A percentile compares a stretch with the other conserved stretches of the same genome.
Evolutionary conservation across 2,329 filamentous ascomycete genomes (phyloP).

Genomic region (Teratosphaeria zuluensis): DNA sequence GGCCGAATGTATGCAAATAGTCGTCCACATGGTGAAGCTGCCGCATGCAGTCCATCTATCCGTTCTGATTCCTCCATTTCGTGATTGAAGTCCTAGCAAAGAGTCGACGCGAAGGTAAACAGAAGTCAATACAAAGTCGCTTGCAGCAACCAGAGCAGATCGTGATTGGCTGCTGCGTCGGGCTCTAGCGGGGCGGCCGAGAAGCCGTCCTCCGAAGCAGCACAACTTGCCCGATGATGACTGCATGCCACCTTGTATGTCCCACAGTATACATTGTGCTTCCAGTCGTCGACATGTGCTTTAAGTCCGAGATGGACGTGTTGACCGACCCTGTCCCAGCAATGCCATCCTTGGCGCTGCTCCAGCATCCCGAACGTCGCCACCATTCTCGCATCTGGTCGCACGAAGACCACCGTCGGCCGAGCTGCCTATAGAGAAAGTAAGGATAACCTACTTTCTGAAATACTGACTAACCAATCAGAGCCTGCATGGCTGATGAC

Average conservation of each 20-base stretch:
- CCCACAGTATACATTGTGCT: background rate
- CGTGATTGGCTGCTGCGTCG: background rate
- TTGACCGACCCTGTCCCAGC: too few relatives aligned
- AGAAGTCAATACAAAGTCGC: background rate
- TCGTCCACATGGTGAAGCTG: constrained; percentile 1
- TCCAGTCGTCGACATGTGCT: too few relatives aligned
- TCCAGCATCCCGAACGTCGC: background rate
- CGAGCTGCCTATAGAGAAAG: background rate
- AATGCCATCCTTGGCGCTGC: background rate
- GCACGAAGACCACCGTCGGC: background rate
- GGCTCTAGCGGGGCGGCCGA: background rate
- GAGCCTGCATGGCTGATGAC: background rate
- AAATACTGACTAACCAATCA: background rate
- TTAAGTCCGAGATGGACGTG: too few relatives aligned
- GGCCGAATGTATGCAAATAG: background rate
- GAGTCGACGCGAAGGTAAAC: background rate
- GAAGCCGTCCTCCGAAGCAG: background rate
- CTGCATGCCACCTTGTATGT: too few relatives aligned
- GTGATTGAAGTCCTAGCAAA: background rate
- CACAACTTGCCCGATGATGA: too few relatives aligned
- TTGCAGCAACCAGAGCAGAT: background rate
- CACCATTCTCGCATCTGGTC: background rate
- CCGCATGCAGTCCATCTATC: background rate
- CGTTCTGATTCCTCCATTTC: constrained; percentile 2
- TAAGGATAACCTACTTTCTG: background rate